Conservation (phyloP, 2,329 filamentous ascomycete genomes). For the Cylindrodendrum hubeiense region DNA sequence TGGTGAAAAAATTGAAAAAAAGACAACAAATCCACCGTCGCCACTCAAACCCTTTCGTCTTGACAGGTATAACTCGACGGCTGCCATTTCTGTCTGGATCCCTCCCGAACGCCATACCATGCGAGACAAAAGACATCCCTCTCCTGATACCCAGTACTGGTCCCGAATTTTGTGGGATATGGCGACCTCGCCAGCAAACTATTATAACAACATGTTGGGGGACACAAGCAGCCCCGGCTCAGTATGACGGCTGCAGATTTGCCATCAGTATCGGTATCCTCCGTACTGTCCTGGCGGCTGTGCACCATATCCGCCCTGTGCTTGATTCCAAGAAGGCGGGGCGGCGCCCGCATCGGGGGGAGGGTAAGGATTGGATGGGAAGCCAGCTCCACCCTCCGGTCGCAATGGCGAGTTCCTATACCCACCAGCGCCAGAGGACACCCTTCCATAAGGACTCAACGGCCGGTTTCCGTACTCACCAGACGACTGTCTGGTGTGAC, state of each 20-base stretch:
- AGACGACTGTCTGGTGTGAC: slow-evolving; percentile 56
- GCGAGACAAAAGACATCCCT: slow-evolving; percentile 41
- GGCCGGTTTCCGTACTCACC: slow-evolving; percentile 59
- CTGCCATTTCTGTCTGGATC: slow-evolving; percentile 32
- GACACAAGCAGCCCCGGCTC: neutral
- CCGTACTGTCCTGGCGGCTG: slow-evolving; percentile 52
- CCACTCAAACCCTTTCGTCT: slow-evolving; percentile 21
- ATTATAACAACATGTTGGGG: slow-evolving; percentile 18
- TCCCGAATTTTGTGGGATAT: slow-evolving; percentile 4
- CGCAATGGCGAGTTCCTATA: slow-evolving; percentile 67
- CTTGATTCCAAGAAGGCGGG: slow-evolving; percentile 46
- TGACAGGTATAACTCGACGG: slow-evolving; percentile 35
- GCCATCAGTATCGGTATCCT: slow-evolving; percentile 49
- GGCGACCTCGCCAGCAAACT: slow-evolving; percentile 15
- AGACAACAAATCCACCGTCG: slow-evolving; percentile 9
- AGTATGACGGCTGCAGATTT: neutral
- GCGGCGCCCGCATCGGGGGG: slow-evolving; percentile 43
- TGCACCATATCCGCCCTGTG: slow-evolving; percentile 47
- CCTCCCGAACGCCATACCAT: slow-evolving; percentile 45
- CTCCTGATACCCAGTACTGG: slow-evolving; percentile 14
- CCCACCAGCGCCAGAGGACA: slow-evolving; percentile 54
- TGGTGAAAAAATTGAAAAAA: slow-evolving; percentile 7
- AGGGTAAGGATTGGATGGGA: slow-evolving; percentile 46
- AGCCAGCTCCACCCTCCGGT: slow-evolving; percentile 53
- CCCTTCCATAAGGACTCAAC: slow-evolving; percentile 61